phyloP scores from a whole-genome alignment of 2,329 filamentous ascomycete species.

The Ophiostoma sp. region DNA sequence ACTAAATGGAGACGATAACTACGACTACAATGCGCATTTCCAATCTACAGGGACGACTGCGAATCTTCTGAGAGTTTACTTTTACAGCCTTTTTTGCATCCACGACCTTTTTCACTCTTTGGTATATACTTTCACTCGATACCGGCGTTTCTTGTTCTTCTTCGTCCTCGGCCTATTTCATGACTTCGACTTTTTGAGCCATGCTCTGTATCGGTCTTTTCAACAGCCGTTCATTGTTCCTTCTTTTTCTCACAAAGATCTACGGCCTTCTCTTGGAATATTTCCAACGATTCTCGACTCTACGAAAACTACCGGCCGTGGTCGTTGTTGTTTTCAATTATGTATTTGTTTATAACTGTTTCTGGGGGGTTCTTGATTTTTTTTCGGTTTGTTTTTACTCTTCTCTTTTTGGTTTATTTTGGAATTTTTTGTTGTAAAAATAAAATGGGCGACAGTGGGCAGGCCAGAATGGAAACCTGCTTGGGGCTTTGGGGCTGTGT shows the following conservation, averaged over 20 bases:
- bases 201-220: too few species aligned
- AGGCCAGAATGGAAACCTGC: constrained; percentile 7
- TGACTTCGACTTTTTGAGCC: background rate
- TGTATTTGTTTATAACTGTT: background rate
- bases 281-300: background rate
- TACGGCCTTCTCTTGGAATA: background rate
- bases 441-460: constrained; percentile 10
- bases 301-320: background rate
- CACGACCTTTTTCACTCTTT: background rate
- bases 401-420: background rate
- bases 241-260: background rate
- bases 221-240: background rate
- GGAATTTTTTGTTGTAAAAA: constrained; percentile 1
- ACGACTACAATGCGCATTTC: background rate
- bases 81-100: background rate
- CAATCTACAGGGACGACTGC: background rate
- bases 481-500: background rate
- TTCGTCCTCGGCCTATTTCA: background rate
- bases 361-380: background rate
- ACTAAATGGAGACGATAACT: background rate
- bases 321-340: background rate
- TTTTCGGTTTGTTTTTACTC: background rate
- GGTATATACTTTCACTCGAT: background rate
- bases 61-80: background rate
- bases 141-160: background rate